Evolutionary conservation across 129 eudicot species (phyloP).

Genomic region (Pulicaria dysenterica): DNA sequence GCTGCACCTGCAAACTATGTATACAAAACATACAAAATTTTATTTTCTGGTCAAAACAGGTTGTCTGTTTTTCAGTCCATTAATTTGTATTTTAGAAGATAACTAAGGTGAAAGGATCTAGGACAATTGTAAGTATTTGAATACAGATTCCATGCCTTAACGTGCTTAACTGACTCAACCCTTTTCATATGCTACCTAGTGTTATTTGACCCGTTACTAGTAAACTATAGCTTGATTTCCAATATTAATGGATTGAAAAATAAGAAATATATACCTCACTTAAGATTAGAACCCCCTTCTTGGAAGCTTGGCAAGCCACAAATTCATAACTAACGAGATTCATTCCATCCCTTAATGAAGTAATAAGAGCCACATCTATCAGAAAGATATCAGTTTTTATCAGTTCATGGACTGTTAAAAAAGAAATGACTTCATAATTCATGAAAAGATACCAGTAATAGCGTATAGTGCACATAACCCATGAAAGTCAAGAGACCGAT

Average conservation of each 20-base stretch:
- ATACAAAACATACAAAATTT: slow-evolving; percentile 1
- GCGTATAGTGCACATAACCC: slow-evolving; percentile 73
- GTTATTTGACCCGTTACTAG: too few species aligned
- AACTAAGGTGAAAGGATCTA: too few species aligned
- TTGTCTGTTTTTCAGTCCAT: too few species aligned
- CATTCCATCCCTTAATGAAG: slow-evolving; percentile 92
- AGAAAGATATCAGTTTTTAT: slow-evolving; percentile 5
- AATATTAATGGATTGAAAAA: not conserved
- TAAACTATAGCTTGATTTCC: too few species aligned
- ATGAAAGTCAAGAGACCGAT: slow-evolving; percentile 71
- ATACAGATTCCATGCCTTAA: too few species aligned
- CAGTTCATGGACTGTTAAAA: not conserved
- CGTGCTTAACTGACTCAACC: too few species aligned
- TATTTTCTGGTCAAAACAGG: not conserved
- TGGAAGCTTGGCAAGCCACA: slow-evolving; percentile 85
- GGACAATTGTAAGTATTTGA: too few species aligned
- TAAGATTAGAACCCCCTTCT: slow-evolving; percentile 83
- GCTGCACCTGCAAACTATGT: slow-evolving; percentile 94
- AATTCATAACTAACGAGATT: slow-evolving; percentile 90
- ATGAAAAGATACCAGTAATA: slow-evolving; percentile 54
- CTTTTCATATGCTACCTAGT: too few species aligned
- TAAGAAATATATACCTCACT: slow-evolving; percentile 60
- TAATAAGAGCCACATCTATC: slow-evolving; percentile 78
- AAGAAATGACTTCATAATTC: not conserved
- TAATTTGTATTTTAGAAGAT: too few species aligned